Conservation (phyloP, 345 rosid species). For the Syzygium grande region DNA sequence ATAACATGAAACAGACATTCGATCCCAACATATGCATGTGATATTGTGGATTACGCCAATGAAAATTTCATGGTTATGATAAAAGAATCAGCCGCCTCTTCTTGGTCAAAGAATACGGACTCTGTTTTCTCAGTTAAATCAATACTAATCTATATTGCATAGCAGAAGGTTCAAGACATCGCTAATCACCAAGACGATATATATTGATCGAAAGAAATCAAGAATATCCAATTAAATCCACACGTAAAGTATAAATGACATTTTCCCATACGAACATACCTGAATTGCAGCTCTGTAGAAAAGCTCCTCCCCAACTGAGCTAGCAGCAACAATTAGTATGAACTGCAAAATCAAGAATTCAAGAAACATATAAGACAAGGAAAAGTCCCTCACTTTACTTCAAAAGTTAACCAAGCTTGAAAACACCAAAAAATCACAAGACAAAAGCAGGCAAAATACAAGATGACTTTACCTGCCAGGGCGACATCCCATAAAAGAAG, state of each 20-base stretch:
- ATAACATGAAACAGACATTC: not conserved
- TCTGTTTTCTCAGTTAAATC: not conserved
- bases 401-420: not conserved
- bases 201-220: not conserved
- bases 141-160: not conserved
- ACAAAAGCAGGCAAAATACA: not conserved
- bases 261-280: slow-evolving; percentile 27
- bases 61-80: not conserved
- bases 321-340: slow-evolving; percentile 72
- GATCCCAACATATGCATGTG: not conserved
- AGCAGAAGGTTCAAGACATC: not conserved
- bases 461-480: slow-evolving; percentile 65
- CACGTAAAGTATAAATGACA: not conserved
- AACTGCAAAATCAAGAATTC: slow-evolving; percentile 35
- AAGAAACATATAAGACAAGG: not conserved
- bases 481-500: slow-evolving; percentile 97
- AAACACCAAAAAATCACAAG: not conserved
- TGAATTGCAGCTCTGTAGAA: slow-evolving; percentile 96
- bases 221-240: not conserved
- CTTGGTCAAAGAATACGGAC: not conserved
- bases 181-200: not conserved
- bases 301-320: slow-evolving; percentile 98
- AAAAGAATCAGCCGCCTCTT: not conserved
- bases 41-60: not conserved
- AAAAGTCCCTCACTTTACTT: not conserved